Conservation (phyloP, 2,329 filamentous ascomycete species). For the Trichoderma pleuroti region DNA sequence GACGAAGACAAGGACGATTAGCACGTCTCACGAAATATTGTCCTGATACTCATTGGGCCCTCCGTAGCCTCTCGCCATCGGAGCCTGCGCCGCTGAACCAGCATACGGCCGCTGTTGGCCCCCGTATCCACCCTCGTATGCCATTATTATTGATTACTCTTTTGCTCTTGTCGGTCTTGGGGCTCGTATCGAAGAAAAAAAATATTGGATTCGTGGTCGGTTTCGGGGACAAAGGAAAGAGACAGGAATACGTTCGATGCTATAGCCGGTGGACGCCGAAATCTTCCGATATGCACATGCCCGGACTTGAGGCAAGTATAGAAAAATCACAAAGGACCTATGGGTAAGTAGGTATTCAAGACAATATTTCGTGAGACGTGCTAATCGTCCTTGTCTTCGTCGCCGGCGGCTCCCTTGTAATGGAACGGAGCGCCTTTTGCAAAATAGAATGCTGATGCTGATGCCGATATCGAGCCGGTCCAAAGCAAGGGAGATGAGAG, state of each 20-base stretch:
- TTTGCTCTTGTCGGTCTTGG: neutral
- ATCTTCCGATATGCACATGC: neutral
- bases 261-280: neutral
- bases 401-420: neutral
- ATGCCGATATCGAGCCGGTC: neutral
- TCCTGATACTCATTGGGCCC: constrained; percentile 42
- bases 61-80: constrained; percentile 37
- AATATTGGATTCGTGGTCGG: neutral
- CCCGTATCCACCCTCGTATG: constrained; percentile 48
- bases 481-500: neutral
- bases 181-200: neutral
- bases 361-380: neutral
- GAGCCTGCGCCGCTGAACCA: constrained; percentile 43
- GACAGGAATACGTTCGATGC: neutral
- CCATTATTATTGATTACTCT: constrained; percentile 37
- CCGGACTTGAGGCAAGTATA: neutral
- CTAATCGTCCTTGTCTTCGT: neutral
- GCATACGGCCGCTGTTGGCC: constrained; percentile 48
- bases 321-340: neutral
- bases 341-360: neutral
- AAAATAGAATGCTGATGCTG: neutral
- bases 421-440: neutral
- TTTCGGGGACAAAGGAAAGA: neutral
- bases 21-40: too few relatives aligned
- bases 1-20: too few relatives aligned